Evolutionary conservation across 202 grass and related monocot species (phyloP), one percentile per base, ranked within the genome.

Genomic region (Setaria viridis): DNA sequence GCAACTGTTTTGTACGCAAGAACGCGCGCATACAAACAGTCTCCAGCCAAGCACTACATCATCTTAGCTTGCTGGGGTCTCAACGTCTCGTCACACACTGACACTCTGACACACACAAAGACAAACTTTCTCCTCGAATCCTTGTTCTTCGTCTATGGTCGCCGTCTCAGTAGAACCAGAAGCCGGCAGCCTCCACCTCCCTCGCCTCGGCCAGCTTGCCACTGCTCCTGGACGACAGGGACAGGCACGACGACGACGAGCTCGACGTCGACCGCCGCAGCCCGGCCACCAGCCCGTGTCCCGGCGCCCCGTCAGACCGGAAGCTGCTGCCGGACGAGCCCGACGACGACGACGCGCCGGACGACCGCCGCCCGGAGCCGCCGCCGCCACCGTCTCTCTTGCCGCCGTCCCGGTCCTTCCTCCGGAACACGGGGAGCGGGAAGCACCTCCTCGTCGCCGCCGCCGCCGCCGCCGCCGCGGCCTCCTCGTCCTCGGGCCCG

Each of bases 81-180:
- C 58, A 84, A 21, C 11, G 7, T 62, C 10, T 71, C 11, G 20
- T 73, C 43, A 53, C n/a, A 70, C 41, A 0, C n/a, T 21, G 20
- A 49, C n/a, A 46, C 47, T 35, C 34, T 35, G 1, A 48, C 72
- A 15, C 5, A 11, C 60, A 13, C 46, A 35, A n/a, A 68, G 4
- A 50, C 43, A 34, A 33, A 2, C 25, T 5, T 5, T 35, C 3
- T 73, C 14, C 6, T 49, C 42, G 2, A 32, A 17, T 17, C 51
- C 29, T 20, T 19, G 50, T 4, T 39, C 41, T 13, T 53, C 63
- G 70, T 3, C 32, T 70, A 78, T 49, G 62, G 13, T 60, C 20
- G 11, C 7, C 7, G 45, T 48, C 46, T 69, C 86, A 92, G 34
- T 85, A 85, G 80, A 85, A 80, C 87, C 87, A 90, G 11, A 84